Base-by-base conservation (phyloP, 352 stramenopile genomes). In the Pythium plurisporium region DNA sequence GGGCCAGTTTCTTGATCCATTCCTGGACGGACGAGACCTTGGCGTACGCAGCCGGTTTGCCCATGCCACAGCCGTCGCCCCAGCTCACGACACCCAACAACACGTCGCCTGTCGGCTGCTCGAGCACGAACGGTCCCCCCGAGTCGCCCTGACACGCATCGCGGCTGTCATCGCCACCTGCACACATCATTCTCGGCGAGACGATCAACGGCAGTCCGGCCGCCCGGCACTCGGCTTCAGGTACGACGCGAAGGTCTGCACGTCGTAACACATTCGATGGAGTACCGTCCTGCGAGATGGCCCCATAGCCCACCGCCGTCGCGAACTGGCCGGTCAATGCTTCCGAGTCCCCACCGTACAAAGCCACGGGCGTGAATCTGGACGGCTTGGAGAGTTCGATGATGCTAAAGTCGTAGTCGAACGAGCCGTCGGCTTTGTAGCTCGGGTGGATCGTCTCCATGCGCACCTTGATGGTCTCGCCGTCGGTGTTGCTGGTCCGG, bases 381-480 rank as follows among this genome's bases (percentile, higher is more conserved):
- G 67, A 79, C 1, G 58, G 49, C 3, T 31, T 64, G 22, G 74
- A 66, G 10, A 91, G 64, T 42, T 82, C 65, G 10, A 89, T 65
- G 17, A 87, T 69, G 25, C 82, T 29, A 48, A 89, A 81, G 55
- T 91, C 81, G 38, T 44, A 26, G 12, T 11, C 12, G 38, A 22
- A 12, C 7, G 4, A 4, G 58, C 75, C 72, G 58, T 76, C 73
- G 43, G 70, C 64, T 58, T 78, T 70, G 62, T 77, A 81, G 42
- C 72, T 78, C 0, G 78, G 81, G 68, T 91, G 78, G 29, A 37
- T 44, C 0, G 62, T 85, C 53, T 65, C 53, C 31, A 77, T 79
- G 3, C 74, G 45, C 45, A 89, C 73, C 40, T 71, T 59, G 45
- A 87, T 70, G 17, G 71, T 72, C 55, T 86, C 73, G 20, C 69